Conservation (phyloP, 345 rosid genomes). For the Diplotaxis tenuifolia region DNA sequence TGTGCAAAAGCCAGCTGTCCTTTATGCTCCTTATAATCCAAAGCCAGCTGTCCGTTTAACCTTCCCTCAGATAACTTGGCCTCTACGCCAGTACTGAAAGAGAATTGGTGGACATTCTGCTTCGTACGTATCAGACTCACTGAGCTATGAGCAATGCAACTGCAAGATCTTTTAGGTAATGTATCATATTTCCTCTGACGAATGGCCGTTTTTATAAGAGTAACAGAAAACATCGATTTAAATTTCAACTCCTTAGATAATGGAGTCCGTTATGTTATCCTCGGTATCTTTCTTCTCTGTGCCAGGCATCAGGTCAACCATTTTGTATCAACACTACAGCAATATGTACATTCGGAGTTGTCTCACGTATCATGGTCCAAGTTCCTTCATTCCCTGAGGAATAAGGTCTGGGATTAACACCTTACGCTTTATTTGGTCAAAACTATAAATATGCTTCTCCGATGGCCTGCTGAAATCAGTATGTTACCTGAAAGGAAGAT, state of each 20-base stretch:
- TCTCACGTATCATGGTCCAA: constrained; percentile 89
- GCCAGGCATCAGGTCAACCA: constrained; percentile 86
- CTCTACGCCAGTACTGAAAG: too few species aligned
- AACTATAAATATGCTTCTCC: not conserved
- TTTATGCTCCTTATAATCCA: too few species aligned
- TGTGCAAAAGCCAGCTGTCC: too few species aligned
- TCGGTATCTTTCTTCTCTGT: constrained; percentile 27
- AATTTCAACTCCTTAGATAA: not conserved
- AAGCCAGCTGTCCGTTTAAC: too few species aligned
- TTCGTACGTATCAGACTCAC: too few species aligned
- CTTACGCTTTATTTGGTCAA: constrained; percentile 8
- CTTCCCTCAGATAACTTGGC: too few species aligned
- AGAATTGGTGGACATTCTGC: too few species aligned
- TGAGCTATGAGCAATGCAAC: constrained; percentile 4
- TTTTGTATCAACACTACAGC: constrained; percentile 81
- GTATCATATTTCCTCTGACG: constrained; percentile 11
- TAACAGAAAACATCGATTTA: not conserved
- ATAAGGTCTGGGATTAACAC: constrained; percentile 62
- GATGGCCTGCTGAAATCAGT: not conserved
- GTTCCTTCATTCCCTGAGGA: constrained; percentile 72
- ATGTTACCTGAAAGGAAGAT: not conserved
- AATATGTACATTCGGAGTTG: constrained; percentile 85
- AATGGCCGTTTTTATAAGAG: constrained; percentile 3
- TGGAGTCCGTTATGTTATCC: not conserved
- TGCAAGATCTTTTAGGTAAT: constrained; percentile 14